Evolutionary conservation across 1,284 basidiomycete genomes (phyloP).

Genomic region (Cystobasidium pallidum): DNA sequence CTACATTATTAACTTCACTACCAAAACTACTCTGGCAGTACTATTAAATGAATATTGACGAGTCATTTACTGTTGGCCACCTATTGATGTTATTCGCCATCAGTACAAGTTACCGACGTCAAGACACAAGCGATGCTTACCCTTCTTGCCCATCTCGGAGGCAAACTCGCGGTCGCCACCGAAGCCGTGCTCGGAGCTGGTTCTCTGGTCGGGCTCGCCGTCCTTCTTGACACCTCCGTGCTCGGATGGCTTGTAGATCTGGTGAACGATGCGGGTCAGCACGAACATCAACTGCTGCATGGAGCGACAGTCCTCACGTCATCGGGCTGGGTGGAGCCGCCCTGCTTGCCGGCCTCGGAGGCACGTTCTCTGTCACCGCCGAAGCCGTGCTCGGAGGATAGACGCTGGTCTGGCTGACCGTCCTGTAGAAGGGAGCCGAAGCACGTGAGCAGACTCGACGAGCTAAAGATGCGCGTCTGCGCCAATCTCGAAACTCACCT

Average conservation of each 20-base stretch:
- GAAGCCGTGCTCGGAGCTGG: slow-evolving; percentile 46
- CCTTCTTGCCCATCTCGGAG: slow-evolving; percentile 45
- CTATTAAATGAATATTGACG: neutral
- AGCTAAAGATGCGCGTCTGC: neutral
- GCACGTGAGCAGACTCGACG: neutral
- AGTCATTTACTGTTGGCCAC: slow-evolving; percentile 1
- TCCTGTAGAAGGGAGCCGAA: slow-evolving; percentile 7
- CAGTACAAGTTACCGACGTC: neutral
- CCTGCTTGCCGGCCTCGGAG: slow-evolving; percentile 46
- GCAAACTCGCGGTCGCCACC: slow-evolving; percentile 48
- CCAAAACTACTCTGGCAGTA: neutral
- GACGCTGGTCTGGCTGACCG: slow-evolving; percentile 57
- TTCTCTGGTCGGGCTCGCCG: slow-evolving; percentile 43
- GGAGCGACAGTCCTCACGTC: too few relatives aligned
- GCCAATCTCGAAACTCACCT: slow-evolving; percentile 11
- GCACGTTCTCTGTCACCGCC: slow-evolving; percentile 47
- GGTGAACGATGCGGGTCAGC: neutral
- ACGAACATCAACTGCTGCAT: too few relatives aligned
- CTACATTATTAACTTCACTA: neutral
- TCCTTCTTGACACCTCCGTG: slow-evolving; percentile 47
- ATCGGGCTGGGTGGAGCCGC: slow-evolving; percentile 47
- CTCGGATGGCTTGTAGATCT: slow-evolving; percentile 46
- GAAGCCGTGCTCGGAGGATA: slow-evolving; percentile 57
- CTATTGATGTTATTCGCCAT: neutral
- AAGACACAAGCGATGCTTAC: neutral